Evolutionary conservation across 139 green algal species (phyloP), one percentile per base, ranked within the genome.

Genomic region (Coelastrella sp.): DNA sequence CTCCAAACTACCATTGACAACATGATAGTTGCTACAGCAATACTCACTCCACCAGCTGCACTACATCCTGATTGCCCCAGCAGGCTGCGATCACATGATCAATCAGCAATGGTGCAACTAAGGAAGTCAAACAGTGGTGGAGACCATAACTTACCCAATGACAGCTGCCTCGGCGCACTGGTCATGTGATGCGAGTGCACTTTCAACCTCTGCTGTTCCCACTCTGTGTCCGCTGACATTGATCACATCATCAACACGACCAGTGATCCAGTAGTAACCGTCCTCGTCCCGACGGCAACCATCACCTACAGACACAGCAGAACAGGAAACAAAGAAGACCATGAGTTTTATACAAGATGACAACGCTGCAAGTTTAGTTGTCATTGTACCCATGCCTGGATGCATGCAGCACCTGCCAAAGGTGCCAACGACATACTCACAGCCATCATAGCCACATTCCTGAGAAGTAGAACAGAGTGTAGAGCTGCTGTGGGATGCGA

Each of bases 161-260:
- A 99, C 96, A 2, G 96, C 96, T 17, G 97, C 97, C 89, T 99
- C 97, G 1, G 93, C 92, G 80, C 95, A 98, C 25, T 81, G 45
- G 23, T 90, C 64, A 88, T 98, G 93, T 13, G 59, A 67, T 19
- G 95, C 92, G 2, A 99, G 90, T 27, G 97, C 95, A 40, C 77
- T 91, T 92, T 99, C 97, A 79, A 99, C 96, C 92, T 99, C 97
- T 5, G 96, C 96, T 6, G 97, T 97, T 32, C 97, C 97, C 32
- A 99, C 94, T 73, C 96, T 88, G 89, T 99, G 97, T 17, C 97
- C 97, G 7, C 79, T 93, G 21, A 99, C 95, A 72, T 98, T 98
- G 84, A 97, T 97, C 25, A 99, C 97, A 86, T 99, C 97, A 81
- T 99, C 97, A 68, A 99, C 97, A 45, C 97, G 92, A n/a, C 91